phyloP scores from a whole-genome alignment of 306 rosid genomes.

The Sophora flavescens region DNA sequence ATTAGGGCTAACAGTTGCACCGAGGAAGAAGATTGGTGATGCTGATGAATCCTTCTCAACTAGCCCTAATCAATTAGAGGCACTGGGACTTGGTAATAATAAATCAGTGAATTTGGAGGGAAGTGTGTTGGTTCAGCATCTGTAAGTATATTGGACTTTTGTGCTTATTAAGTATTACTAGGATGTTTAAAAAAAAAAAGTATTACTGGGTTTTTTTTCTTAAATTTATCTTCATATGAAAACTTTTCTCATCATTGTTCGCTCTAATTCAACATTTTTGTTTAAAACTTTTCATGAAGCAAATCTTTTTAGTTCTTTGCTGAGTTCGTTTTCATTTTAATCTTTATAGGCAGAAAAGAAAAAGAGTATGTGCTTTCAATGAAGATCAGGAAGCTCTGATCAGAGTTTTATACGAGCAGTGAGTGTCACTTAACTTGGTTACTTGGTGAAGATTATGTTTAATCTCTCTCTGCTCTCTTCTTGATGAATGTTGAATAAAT shows the following conservation, averaged over 20 bases:
- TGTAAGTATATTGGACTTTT: constrained; percentile 58
- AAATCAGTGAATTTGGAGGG: constrained; percentile 53
- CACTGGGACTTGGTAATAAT: constrained; percentile 36
- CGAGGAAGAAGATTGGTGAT: constrained; percentile 56
- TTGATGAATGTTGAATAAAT: constrained; percentile 15
- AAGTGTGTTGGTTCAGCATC: constrained; percentile 50
- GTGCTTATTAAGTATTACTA: constrained; percentile 38
- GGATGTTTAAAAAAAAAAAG: background rate
- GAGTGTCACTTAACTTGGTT: constrained; percentile 58
- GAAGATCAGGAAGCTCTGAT: constrained; percentile 81
- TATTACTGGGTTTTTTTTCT: constrained; percentile 16
- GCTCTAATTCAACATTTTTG: constrained; percentile 14
- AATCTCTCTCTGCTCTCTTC: constrained; percentile 30
- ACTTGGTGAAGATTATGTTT: constrained; percentile 34
- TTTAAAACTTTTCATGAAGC: constrained; percentile 1
- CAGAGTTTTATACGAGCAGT: constrained; percentile 81
- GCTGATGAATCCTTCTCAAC: constrained; percentile 43
- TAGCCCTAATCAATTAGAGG: constrained; percentile 51
- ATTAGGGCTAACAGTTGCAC: constrained; percentile 65
- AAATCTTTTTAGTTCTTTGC: background rate
- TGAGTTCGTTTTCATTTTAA: constrained; percentile 34
- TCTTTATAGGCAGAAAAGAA: constrained; percentile 68
- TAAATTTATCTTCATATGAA: constrained; percentile 9
- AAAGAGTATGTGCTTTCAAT: constrained; percentile 69
- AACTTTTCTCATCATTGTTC: constrained; percentile 15